phyloP scores from a whole-genome alignment of 2,329 filamentous ascomycete genomes.

The Hypoxylon sp. region DNA sequence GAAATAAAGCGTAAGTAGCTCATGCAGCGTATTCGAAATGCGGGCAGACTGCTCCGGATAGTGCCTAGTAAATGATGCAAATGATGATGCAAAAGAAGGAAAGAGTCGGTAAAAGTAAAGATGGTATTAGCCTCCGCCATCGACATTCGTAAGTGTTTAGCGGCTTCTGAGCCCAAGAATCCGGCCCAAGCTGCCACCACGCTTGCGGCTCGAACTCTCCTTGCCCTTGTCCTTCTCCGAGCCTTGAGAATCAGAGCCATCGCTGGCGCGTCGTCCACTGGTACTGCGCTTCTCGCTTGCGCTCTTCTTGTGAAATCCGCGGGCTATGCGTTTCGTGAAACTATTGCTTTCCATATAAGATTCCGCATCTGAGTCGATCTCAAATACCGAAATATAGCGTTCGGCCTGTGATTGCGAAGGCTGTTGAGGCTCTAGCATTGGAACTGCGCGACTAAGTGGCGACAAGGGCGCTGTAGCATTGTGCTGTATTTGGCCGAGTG shows the following conservation, averaged over 20 bases:
- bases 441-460: slow-evolving; percentile 42
- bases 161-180: slow-evolving; percentile 49
- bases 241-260: slow-evolving; percentile 18
- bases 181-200: slow-evolving; percentile 50
- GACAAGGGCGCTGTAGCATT: slow-evolving; percentile 39
- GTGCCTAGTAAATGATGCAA: not conserved
- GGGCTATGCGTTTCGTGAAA: slow-evolving; percentile 58
- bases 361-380: slow-evolving; percentile 62
- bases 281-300: slow-evolving; percentile 46
- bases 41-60: slow-evolving; percentile 7
- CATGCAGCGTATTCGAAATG: slow-evolving; percentile 4
- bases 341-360: slow-evolving; percentile 45
- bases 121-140: not conserved
- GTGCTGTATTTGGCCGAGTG: slow-evolving; percentile 28
- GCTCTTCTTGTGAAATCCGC: slow-evolving; percentile 58
- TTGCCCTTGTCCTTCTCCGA: slow-evolving; percentile 25
- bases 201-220: slow-evolving; percentile 35
- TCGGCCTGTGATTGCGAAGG: slow-evolving; percentile 43
- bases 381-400: slow-evolving; percentile 61
- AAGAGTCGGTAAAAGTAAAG: slow-evolving; percentile 3
- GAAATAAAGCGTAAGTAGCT: slow-evolving; percentile 9
- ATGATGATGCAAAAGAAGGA: slow-evolving; percentile 10
- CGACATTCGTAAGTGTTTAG: slow-evolving; percentile 5
- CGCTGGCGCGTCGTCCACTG: slow-evolving; percentile 21
- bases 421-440: slow-evolving; percentile 41